Percentiles rank a stretch among this genome's conserved stretches.
Evolutionary conservation across 306 rosid genomes (phyloP).

Genomic region (Cyamopsis tetragonoloba): DNA sequence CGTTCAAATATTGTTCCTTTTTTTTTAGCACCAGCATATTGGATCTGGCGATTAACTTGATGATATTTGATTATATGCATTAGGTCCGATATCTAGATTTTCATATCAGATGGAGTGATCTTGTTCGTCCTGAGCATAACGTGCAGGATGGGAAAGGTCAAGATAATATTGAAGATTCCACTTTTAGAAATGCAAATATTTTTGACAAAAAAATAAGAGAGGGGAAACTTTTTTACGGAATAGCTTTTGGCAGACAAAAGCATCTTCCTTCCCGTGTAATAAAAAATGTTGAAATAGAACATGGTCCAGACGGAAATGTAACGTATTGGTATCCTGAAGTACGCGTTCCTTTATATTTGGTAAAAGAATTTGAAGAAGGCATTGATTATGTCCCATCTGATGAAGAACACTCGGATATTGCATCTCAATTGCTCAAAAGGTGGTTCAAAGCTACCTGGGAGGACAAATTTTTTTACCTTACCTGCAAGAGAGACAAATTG

Average conservation of each 20-base stretch:
- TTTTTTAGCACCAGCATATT: not conserved
- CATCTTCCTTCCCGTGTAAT: constrained; percentile 88
- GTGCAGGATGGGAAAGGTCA: constrained; percentile 65
- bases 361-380: constrained; percentile 66
- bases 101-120: constrained; percentile 83
- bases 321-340: constrained; percentile 77
- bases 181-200: constrained; percentile 72
- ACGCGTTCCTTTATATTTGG: constrained; percentile 74
- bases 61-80: constrained; percentile 36
- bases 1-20: no score
- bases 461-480: constrained; percentile 72
- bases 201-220: constrained; percentile 49
- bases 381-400: constrained; percentile 31
- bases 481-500: constrained; percentile 76
- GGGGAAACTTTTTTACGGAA: constrained; percentile 47
- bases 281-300: constrained; percentile 67
- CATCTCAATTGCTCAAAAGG: constrained; percentile 40
- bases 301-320: constrained; percentile 46
- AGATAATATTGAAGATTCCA: constrained; percentile 81
- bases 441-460: constrained; percentile 41
- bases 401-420: constrained; percentile 35
- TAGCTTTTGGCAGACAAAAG: constrained; percentile 79
- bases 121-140: constrained; percentile 76
- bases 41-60: constrained; percentile 19
- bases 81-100: constrained; percentile 84